Base-by-base conservation (phyloP, 2,329 filamentous ascomycete species). In the Nannizziopsis arthrosporioides region DNA sequence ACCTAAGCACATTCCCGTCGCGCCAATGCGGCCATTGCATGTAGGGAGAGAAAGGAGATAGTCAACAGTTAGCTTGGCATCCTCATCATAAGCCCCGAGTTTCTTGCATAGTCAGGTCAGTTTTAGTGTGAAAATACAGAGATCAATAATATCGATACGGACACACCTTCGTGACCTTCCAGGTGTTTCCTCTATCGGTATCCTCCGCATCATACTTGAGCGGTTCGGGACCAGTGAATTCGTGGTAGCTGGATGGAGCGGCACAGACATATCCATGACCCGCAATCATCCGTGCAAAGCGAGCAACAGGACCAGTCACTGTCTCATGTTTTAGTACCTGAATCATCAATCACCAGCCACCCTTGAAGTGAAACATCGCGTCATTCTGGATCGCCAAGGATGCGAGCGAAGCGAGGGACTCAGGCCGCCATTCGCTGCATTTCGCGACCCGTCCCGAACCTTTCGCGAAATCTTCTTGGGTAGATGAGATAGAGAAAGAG, bases 181-280 rank as follows among this genome's bases (percentile, higher is more conserved):
- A 93, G 51, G 79, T 75, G 63, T 95, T 96, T 18, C 90, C 89
- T 38, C 78, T 73, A 63, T 94, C 86, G 0, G 90, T 96, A 45
- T 92, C 89, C 1, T 84, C 83, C 0, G 75, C 86, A 61, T 95
- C 85, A 64, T 95, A 95, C 43, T 84, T 78, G 36, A 95, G 73
- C 9, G 89, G 73, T 59, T 90, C 85, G 0, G 88, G 85, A 19
- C 51, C 49, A 1, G 81, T 86, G 68, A 95, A 95, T 66, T 95
- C 89, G 63, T 95, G 89, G 68, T 94, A 95, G 30, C 82, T 89
- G 32, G 85, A 92, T 0, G 88, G 87, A 0, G 88, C 88, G 8
- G 85, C 89, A 55, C 90, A 88, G 56, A 95, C 93, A 71, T 93
- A 95, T 59, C 89, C 90, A 55, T 94, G 85, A 2, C 86, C 84